Percentiles rank a stretch among this genome's conserved stretches.
phyloP scores from a whole-genome alignment of 1,284 basidiomycete species.

The Microbotryum silenes-acaulis region DNA sequence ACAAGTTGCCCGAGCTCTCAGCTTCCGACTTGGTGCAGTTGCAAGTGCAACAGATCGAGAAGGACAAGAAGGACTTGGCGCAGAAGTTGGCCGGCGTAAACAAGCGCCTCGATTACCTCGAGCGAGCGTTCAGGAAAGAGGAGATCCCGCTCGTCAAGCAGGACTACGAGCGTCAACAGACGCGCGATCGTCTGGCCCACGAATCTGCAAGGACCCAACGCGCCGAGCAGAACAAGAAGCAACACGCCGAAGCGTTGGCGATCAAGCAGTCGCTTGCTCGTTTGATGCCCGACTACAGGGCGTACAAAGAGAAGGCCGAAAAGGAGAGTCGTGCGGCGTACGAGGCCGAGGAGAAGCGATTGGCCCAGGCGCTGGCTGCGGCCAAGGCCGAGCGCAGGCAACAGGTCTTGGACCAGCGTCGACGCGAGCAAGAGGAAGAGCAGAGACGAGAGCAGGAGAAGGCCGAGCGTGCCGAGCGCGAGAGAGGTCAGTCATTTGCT shows the following conservation, averaged over 20 bases:
- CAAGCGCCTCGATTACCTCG: slow-evolving; percentile 90
- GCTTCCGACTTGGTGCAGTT: slow-evolving; percentile 77
- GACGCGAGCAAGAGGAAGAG: slow-evolving; percentile 14
- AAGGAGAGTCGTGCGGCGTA: slow-evolving; percentile 73
- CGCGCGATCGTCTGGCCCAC: slow-evolving; percentile 62
- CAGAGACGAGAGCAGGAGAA: slow-evolving; percentile 3
- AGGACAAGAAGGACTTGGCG: slow-evolving; percentile 85
- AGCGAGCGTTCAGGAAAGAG: slow-evolving; percentile 91
- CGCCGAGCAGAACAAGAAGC: slow-evolving; percentile 53
- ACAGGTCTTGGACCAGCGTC: slow-evolving; percentile 44
- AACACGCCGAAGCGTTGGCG: slow-evolving; percentile 63
- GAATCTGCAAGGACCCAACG: slow-evolving; percentile 57
- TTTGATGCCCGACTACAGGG: slow-evolving; percentile 67
- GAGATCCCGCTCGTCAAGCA: slow-evolving; percentile 76
- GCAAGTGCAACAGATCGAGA: slow-evolving; percentile 90
- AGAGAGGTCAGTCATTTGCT: slow-evolving; percentile 15
- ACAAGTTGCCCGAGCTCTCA: slow-evolving; percentile 22
- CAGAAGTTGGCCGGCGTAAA: slow-evolving; percentile 74
- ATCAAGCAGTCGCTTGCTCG: slow-evolving; percentile 69
- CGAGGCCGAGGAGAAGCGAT: slow-evolving; percentile 40
- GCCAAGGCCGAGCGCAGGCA: slow-evolving; percentile 26
- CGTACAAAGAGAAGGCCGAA: slow-evolving; percentile 64
- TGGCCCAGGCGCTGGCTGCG: slow-evolving; percentile 28
- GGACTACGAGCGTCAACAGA: slow-evolving; percentile 84
- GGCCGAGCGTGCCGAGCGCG: slow-evolving; percentile 11